phyloP scores from a whole-genome alignment of 2,329 filamentous ascomycete genomes.

The Venturia effusa region DNA sequence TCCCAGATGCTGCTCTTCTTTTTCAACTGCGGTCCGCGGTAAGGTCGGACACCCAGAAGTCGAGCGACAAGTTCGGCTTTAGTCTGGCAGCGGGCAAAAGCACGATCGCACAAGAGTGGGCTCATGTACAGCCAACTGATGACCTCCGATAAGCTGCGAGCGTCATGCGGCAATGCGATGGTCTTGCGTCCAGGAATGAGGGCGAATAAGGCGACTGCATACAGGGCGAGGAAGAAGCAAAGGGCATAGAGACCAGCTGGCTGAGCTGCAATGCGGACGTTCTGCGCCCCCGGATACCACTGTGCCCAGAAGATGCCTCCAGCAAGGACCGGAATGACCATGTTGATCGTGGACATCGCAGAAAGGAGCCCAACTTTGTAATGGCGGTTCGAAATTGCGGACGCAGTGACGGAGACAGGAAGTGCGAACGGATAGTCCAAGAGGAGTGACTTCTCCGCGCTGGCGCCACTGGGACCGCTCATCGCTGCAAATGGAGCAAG shows the following conservation, averaged over 20 bases:
- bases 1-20: conserved; percentile 11
- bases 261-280: conserved; percentile 57
- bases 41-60: conserved; percentile 40
- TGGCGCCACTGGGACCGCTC: conserved; percentile 44
- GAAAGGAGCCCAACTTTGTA: conserved; percentile 54
- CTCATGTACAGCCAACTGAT: conserved; percentile 67
- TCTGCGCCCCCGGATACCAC: conserved; percentile 38
- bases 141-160: conserved; percentile 63
- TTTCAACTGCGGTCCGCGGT: conserved; percentile 21
- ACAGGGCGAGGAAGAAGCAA: conserved; percentile 62
- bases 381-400: conserved; percentile 50
- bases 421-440: conserved; percentile 59
- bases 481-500: conserved; percentile 62
- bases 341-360: conserved; percentile 46
- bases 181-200: conserved; percentile 48
- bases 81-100: conserved; percentile 58
- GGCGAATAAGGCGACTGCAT: conserved; percentile 49
- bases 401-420: conserved; percentile 48
- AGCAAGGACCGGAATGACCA: conserved; percentile 54
- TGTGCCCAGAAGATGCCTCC: conserved; percentile 67
- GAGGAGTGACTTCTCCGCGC: conserved; percentile 53
- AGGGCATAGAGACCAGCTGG: conserved; percentile 62
- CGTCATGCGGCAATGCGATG: conserved; percentile 61
- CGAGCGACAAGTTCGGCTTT: conserved; percentile 58
- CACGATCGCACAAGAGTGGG: conserved; percentile 58